Base-by-base conservation (phyloP, 2,329 filamentous ascomycete genomes). In the Cladosporium halotolerans region DNA sequence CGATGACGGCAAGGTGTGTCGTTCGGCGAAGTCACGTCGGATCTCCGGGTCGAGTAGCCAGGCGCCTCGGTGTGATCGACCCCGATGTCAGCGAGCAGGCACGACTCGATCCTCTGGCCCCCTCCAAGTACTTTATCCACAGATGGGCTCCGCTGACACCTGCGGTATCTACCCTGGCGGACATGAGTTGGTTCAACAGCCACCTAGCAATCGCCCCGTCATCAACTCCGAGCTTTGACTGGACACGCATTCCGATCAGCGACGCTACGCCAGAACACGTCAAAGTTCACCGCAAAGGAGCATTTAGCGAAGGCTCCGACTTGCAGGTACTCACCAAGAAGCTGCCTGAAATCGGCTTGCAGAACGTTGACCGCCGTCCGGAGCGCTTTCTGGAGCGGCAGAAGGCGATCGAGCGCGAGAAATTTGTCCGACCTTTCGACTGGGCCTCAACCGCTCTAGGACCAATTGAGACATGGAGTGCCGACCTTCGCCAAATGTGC, bases 391-490 rank as follows among this genome's bases (percentile, higher is more conserved):
- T 63, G n/a, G 53, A 57, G 11, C 65, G 58, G 50, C 66, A 69
- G 50, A 42, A 62, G 34, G 32, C 58, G 33, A 34, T n/a, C 45
- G 9, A 55, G 57, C 3, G 34, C 14, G 36, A 47, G 23, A 28
- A 18, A 18, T 18, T 18, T 18, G 86, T 34, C 82, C 80, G 38
- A 68, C 16, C 16, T 18, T 18, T 85, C 34, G 84, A 91, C 66
- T 93, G 89, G 89, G 79, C 79, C 2, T 73, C 79, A 0, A 93
- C 88, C 1, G 73, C 83, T 4, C 74, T 93, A 1, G 88, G 89
- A 0, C 85, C 88, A 0, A 89, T 93, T 16, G 84, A 88, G 57
- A 72, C 76, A 45, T 93, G 89, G 88, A 62, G 73, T 79, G 1
- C 80, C 31, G 86, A 90, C 61, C 71, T 93, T 46, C 79, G 89